Evolutionary conservation across 176 grass and related monocot genomes (phyloP), one percentile per base, ranked within the genome.

Genomic region (Phoenix dactylifera): DNA sequence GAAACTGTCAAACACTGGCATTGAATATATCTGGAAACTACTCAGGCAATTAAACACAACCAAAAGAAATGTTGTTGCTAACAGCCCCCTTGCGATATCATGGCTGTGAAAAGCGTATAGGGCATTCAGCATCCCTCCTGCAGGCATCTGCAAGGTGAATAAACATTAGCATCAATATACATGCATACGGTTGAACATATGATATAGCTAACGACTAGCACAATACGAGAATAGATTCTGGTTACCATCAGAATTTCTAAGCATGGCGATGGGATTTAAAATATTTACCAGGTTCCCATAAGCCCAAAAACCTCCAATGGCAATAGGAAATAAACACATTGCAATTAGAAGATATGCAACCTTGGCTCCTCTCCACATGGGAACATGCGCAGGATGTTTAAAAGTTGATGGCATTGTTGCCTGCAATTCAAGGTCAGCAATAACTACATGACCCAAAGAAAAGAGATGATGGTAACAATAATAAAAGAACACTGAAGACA

Each of bases 21-120:
- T 97, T 12, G 93, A 97, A 70, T 97, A 97, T 75, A 97, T 97
- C 75, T 97, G 93, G 84, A 97, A 97, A 65, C 87, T 91, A 71
- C 93, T 97, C 55, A 97, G 74, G 76, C 93, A 97, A 54, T 97
- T 97, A 56, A 97, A 90, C 68, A 97, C 87, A 5, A 97, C 87
- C 1, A 97, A 72, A 67, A 97, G 78, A 72, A 82, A 97, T 1
- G 93, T 97, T 5, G 66, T 72, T 0, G 93, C 93, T 0, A 97
- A 75, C 58, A 97, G 64, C 29, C 78, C 78, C 22, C 77, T 73
- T 1, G 87, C 76, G 68, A 85, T 88, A 59, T 88, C 93, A 6
- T 80, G 87, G 60, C 74, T 85, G 78, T 97, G 93, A 64, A 88
- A 97, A 17, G 69, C 74, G n/a, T 88, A 97, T 12, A 97, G 66